Evolutionary conservation across 345 rosid species (phyloP).

Genomic region (Linum lewisii): DNA sequence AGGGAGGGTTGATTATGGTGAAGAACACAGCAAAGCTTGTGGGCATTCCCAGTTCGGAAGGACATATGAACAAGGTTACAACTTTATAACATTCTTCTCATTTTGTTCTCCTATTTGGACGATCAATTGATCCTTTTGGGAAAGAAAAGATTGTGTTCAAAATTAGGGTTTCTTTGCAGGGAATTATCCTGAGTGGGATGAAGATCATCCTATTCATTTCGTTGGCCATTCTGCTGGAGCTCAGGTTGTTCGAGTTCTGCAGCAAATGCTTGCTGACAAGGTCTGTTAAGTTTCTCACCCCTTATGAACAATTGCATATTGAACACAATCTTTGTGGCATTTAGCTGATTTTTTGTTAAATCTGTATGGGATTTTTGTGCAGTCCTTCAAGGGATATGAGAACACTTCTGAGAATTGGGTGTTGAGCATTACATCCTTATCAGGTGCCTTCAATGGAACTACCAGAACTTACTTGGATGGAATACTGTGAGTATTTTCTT

Average conservation of each 20-base stretch:
- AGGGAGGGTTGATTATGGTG: slow-evolving; percentile 86
- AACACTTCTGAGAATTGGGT: slow-evolving; percentile 86
- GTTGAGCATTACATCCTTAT: slow-evolving; percentile 79
- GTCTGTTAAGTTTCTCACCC: slow-evolving; percentile 25
- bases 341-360: slow-evolving; percentile 9
- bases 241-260: slow-evolving; percentile 94
- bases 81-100: background rate
- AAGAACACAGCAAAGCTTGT: slow-evolving; percentile 80
- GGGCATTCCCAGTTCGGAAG: slow-evolving; percentile 92
- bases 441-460: slow-evolving; percentile 95
- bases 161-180: slow-evolving; percentile 32
- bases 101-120: background rate
- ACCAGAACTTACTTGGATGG: slow-evolving; percentile 91
- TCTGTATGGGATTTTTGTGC: slow-evolving; percentile 12
- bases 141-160: background rate
- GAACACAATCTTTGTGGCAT: background rate
- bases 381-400: slow-evolving; percentile 77
- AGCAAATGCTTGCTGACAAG: slow-evolving; percentile 97
- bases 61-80: slow-evolving; percentile 61
- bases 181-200: slow-evolving; percentile 87
- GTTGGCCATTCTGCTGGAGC: slow-evolving; percentile 99
- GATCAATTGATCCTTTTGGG: background rate
- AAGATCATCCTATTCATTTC: slow-evolving; percentile 89
- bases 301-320: background rate
- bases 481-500: slow-evolving; percentile 52